phyloP scores from a whole-genome alignment of 768 basidiomycete species.

The Psilocybe subaeruginosa region DNA sequence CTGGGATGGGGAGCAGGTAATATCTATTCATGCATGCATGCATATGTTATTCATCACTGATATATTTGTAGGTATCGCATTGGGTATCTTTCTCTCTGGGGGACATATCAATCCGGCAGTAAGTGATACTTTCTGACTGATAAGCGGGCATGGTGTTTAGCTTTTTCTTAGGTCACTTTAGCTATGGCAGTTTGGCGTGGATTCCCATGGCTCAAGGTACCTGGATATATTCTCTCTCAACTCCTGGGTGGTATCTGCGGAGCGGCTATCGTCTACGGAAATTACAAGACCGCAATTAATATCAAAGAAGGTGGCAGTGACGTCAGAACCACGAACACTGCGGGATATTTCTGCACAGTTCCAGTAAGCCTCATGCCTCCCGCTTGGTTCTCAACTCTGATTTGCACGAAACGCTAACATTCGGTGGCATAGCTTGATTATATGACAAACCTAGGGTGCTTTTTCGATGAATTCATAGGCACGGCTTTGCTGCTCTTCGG shows the following conservation, averaged over 20 bases:
- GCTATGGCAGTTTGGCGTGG: conserved; percentile 8
- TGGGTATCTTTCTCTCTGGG: conserved; percentile 73
- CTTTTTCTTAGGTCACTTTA: background rate
- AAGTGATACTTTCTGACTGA: conserved; percentile 11
- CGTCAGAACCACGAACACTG: conserved; percentile 57
- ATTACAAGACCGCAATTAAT: conserved; percentile 72
- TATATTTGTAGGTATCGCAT: conserved; percentile 36
- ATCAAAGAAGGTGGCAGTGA: conserved; percentile 59
- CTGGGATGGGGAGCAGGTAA: background rate
- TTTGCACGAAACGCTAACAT: conserved; percentile 22
- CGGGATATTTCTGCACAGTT: conserved; percentile 21
- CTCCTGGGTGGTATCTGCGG: conserved; percentile 66
- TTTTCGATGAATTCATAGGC: conserved; percentile 60
- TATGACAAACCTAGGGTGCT: conserved; percentile 41
- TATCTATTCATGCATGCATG: background rate
- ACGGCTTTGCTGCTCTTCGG: conserved; percentile 59
- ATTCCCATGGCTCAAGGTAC: conserved; percentile 7
- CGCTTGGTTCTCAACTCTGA: background rate
- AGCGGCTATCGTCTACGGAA: conserved; percentile 62
- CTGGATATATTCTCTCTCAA: conserved; percentile 61
- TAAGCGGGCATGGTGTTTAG: too few species aligned
- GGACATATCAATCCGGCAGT: conserved; percentile 77
- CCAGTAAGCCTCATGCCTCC: background rate
- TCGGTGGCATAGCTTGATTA: conserved; percentile 36
- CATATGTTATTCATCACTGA: background rate